Evolutionary conservation across 129 eudicot genomes (phyloP).

Genomic region (Kitagawia praeruptora): DNA sequence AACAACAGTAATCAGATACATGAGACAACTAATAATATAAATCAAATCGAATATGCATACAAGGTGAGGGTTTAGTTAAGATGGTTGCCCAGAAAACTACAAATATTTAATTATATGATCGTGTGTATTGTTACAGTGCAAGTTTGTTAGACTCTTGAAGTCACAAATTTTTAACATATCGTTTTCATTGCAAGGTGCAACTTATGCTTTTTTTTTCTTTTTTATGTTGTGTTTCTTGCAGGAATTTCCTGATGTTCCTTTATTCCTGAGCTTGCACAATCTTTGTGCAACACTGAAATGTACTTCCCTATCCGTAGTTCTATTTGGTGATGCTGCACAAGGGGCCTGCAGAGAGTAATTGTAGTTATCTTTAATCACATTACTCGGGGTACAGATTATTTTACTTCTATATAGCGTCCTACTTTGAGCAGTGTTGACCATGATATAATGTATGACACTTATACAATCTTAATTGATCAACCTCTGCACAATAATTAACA

Average conservation of each 20-base stretch:
- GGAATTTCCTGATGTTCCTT: conserved; percentile 95
- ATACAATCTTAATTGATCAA: too few relatives aligned
- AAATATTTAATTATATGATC: too few relatives aligned
- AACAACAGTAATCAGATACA: not conserved
- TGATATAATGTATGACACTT: too few relatives aligned
- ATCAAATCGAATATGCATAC: too few relatives aligned
- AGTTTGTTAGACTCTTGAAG: not conserved
- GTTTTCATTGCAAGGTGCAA: not conserved
- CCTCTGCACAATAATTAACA: too few relatives aligned
- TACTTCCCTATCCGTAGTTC: conserved; percentile 81
- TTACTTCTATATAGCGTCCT: not conserved
- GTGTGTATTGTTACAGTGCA: not conserved
- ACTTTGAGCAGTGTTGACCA: too few relatives aligned
- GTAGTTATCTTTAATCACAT: conserved; percentile 38
- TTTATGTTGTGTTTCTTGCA: conserved; percentile 20
- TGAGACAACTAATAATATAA: not conserved
- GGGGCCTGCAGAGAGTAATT: not conserved
- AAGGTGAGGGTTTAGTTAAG: not conserved
- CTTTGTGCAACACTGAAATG: conserved; percentile 91
- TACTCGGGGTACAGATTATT: conserved; percentile 54
- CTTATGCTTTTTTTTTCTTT: not conserved
- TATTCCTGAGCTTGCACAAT: conserved; percentile 88
- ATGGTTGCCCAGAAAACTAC: not conserved
- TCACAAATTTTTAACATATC: not conserved
- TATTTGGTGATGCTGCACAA: not conserved